phyloP scores from a whole-genome alignment of 768 basidiomycete genomes.

The Tephrocybe sp. region DNA sequence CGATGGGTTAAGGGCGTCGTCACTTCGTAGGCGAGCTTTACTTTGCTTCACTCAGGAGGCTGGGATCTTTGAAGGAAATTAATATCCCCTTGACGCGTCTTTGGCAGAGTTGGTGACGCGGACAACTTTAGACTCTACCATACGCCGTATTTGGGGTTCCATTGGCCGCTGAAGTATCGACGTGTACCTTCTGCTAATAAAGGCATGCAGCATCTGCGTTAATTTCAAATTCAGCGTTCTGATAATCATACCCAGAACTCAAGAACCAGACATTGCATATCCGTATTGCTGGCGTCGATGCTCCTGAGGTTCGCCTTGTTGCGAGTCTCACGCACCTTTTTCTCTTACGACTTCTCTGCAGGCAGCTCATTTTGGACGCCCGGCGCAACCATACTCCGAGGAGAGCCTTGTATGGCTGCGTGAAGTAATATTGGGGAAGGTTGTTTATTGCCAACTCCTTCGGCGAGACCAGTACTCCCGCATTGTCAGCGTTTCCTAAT shows the following conservation, averaged over 20 bases:
- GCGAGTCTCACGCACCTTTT: not conserved
- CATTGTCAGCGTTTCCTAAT: slow-evolving; percentile 49
- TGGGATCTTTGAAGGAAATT: not conserved
- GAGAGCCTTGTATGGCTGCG: slow-evolving; percentile 80
- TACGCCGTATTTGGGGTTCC: slow-evolving; percentile 75
- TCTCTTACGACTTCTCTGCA: slow-evolving; percentile 24
- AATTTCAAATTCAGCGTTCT: not conserved
- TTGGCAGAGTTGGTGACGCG: slow-evolving; percentile 72
- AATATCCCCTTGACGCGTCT: not conserved
- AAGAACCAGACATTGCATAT: slow-evolving; percentile 84
- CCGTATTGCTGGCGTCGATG: slow-evolving; percentile 89
- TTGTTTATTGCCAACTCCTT: slow-evolving; percentile 70
- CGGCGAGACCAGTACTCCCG: slow-evolving; percentile 84
- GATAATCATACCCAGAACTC: slow-evolving; percentile 46
- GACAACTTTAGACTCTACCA: slow-evolving; percentile 92
- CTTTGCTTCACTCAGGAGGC: not conserved
- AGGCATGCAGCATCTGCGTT: slow-evolving; percentile 49
- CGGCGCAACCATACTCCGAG: slow-evolving; percentile 69
- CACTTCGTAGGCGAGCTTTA: slow-evolving; percentile 60
- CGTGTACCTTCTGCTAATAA: slow-evolving; percentile 56
- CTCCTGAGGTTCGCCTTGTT: slow-evolving; percentile 71
- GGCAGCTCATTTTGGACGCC: slow-evolving; percentile 84
- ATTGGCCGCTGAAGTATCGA: slow-evolving; percentile 72
- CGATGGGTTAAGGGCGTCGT: slow-evolving; percentile 81
- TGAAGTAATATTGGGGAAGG: slow-evolving; percentile 51